These are phyloP conservation scores for Neonectria ditissima DNA, from an alignment of 2,329 filamentous ascomycete genomes.

Conservation along the genomic window DNA sequence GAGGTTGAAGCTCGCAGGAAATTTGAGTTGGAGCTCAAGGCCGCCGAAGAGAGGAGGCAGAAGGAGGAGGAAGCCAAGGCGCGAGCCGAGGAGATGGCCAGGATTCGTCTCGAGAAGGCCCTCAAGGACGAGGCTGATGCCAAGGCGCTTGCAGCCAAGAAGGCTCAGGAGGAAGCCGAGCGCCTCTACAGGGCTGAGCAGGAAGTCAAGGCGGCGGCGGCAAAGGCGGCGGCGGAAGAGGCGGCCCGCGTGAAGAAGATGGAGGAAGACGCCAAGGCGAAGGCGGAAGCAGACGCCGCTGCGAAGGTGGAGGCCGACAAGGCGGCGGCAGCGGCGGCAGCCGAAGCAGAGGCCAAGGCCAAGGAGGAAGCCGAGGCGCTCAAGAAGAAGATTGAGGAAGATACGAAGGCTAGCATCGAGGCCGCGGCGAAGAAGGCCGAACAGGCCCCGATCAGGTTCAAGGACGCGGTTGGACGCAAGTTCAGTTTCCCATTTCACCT, in stretches of 20 bases:
- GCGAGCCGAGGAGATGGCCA: constrained; percentile 62
- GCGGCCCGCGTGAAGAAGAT: constrained; percentile 58
- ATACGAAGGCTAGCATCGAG: constrained; percentile 62
- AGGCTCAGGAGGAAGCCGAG: constrained; percentile 58
- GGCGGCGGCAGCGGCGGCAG: constrained; percentile 52
- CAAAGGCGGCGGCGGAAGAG: constrained; percentile 52
- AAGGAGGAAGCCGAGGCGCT: constrained; percentile 70
- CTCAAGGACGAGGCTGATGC: constrained; percentile 57
- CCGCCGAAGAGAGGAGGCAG: constrained; percentile 57
- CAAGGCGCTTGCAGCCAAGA: constrained; percentile 56
- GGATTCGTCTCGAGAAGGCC: constrained; percentile 55
- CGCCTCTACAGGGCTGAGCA: constrained; percentile 53
- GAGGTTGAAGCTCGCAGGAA: constrained; percentile 53
- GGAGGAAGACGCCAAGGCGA: constrained; percentile 55
- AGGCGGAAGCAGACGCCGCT: constrained; percentile 52
- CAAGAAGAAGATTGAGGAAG: constrained; percentile 68
- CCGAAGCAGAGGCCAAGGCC: constrained; percentile 62
- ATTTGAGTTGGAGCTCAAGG: constrained; percentile 56
- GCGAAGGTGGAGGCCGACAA: constrained; percentile 58
- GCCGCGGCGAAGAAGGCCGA: constrained; percentile 66
- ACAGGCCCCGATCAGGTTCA: constrained; percentile 86
- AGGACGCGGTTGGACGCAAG: constrained; percentile 90
- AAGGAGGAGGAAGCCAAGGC: constrained; percentile 54
- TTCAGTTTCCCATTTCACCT: constrained; percentile 92
- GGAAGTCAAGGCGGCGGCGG: constrained; percentile 56